Evolutionary conservation across 129 eudicot genomes (phyloP).

Genomic region (Ambrosia artemisiifolia): DNA sequence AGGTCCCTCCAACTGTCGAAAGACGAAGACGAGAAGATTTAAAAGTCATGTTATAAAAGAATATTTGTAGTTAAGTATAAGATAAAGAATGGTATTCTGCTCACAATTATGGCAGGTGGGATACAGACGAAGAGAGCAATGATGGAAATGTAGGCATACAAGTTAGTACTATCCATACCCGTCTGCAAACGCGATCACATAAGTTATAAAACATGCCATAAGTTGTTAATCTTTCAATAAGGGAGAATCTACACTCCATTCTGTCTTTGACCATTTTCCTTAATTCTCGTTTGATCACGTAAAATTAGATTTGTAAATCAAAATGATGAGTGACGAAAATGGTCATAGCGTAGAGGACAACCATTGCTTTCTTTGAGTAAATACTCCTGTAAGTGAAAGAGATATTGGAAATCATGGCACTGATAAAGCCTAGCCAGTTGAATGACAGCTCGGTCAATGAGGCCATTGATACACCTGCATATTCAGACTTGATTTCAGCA

Average conservation of each 20-base stretch:
- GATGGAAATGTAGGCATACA: conserved; percentile 93
- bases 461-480: conserved; percentile 94
- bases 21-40: conserved; percentile 2
- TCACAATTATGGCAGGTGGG: conserved; percentile 88
- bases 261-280: conserved; percentile 1
- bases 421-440: conserved; percentile 87
- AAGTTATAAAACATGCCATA: not conserved
- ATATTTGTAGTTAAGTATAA: not conserved
- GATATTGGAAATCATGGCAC: conserved; percentile 97
- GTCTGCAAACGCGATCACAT: conserved; percentile 54
- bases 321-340: not conserved
- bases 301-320: not conserved
- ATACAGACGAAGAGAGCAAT: conserved; percentile 82
- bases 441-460: conserved; percentile 91
- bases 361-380: conserved; percentile 97
- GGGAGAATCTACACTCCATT: not conserved
- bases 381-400: conserved; percentile 98
- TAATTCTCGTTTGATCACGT: not conserved
- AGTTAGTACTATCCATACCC: conserved; percentile 92
- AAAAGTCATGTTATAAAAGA: not conserved
- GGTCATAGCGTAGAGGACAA: conserved; percentile 23
- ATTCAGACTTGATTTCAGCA: conserved; percentile 25
- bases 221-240: not conserved
- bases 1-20: conserved; percentile 79
- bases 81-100: conserved; percentile 15